phyloP scores from a whole-genome alignment of 2,329 filamentous ascomycete genomes.

The Phaeosphaeriaceae sp. region DNA sequence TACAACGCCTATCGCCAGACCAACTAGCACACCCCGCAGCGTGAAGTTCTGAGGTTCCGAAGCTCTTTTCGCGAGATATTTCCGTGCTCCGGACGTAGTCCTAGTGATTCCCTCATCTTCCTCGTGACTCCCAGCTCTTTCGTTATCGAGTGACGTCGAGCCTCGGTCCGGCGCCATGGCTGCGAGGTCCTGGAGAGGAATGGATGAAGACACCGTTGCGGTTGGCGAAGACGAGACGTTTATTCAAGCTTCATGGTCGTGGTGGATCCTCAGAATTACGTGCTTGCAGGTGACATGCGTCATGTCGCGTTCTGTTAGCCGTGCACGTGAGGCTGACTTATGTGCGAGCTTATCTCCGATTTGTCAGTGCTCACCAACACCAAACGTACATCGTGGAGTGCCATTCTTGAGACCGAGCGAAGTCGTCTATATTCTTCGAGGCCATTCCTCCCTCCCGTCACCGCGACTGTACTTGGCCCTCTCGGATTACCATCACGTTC shows the following conservation, averaged over 20 bases:
- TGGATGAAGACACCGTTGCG: slow-evolving; percentile 24
- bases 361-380: slow-evolving; percentile 34
- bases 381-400: slow-evolving; percentile 27
- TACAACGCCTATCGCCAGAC: slow-evolving; percentile 82
- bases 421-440: not conserved
- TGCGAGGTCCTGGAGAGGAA: slow-evolving; percentile 27
- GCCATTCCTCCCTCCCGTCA: not conserved
- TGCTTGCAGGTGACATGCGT: slow-evolving; percentile 25
- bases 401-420: not conserved
- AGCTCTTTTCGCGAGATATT: slow-evolving; percentile 41
- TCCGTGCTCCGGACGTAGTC: slow-evolving; percentile 23
- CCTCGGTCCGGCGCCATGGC: slow-evolving; percentile 48
- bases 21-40: slow-evolving; percentile 77
- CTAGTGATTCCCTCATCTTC: slow-evolving; percentile 19
- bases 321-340: slow-evolving; percentile 25
- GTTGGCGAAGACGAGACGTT: slow-evolving; percentile 4
- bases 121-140: slow-evolving; percentile 27
- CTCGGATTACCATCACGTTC: not conserved
- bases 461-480: not conserved
- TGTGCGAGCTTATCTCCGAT: slow-evolving; percentile 38
- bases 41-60: slow-evolving; percentile 76
- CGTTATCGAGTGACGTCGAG: slow-evolving; percentile 24
- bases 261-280: slow-evolving; percentile 21
- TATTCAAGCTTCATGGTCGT: slow-evolving; percentile 12
- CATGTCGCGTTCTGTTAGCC: slow-evolving; percentile 10